Conservation (phyloP, 228 moss, liverwort and hornwort species). For the Sphagnum magellanicum region DNA sequence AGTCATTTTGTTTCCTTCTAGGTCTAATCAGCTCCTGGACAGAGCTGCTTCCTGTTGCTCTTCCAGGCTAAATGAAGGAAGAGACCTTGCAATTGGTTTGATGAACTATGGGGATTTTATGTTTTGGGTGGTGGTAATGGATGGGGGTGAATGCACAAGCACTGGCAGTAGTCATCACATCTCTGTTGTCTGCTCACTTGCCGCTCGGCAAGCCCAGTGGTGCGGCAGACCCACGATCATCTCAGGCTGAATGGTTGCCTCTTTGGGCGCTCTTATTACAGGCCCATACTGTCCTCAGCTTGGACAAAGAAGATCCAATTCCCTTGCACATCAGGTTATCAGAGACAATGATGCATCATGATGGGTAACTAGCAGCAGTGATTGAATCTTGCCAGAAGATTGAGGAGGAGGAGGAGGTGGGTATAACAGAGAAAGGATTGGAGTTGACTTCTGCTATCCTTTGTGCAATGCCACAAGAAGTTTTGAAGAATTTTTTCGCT, state of each 20-base stretch:
- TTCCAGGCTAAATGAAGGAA: too few species aligned
- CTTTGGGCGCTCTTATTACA: conserved; percentile 34
- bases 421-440: conserved; percentile 14
- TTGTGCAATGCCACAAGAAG: conserved; percentile 32
- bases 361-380: conserved; percentile 37
- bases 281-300: conserved; percentile 16
- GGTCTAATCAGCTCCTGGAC: neutral
- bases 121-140: neutral
- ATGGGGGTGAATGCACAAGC: conserved; percentile 63
- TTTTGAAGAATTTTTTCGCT: conserved; percentile 46
- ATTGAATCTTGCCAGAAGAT: conserved; percentile 38
- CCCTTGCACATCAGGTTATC: neutral
- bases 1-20: neutral
- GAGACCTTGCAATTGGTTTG: neutral
- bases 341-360: neutral
- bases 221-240: conserved; percentile 6
- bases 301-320: neutral
- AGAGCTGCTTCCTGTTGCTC: neutral
- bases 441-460: conserved; percentile 40
- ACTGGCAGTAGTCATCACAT: conserved; percentile 52
- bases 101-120: neutral
- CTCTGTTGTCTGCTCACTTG: conserved; percentile 40
- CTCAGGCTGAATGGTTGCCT: conserved; percentile 52
- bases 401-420: conserved; percentile 12
- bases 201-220: conserved; percentile 2